A percentile compares a stretch with the other conserved stretches of the same genome.
phyloP scores from a whole-genome alignment of 331 rosid species.

The Malus hybrid region DNA sequence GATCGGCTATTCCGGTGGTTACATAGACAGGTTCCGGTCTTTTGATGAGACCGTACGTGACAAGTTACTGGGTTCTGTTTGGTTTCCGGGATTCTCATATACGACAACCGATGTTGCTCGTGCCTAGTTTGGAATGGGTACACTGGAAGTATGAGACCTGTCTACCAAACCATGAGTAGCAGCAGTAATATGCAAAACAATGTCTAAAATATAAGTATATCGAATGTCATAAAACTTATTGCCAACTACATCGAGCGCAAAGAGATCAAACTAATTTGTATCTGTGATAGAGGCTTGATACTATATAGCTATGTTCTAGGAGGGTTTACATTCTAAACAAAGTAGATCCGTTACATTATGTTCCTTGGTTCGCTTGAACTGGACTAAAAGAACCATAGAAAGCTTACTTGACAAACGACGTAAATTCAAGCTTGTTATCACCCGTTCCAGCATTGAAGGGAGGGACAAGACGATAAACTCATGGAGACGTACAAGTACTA shows the following conservation, averaged over 20 bases:
- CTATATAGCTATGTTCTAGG: background rate
- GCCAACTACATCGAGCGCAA: too few relatives aligned
- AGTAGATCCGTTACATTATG: background rate
- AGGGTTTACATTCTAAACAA: background rate
- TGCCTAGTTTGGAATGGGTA: too few relatives aligned
- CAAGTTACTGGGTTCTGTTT: too few relatives aligned
- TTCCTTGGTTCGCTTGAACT: background rate
- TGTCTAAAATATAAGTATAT: too few relatives aligned
- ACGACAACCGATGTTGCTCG: too few relatives aligned
- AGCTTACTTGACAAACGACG: background rate
- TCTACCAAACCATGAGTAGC: too few relatives aligned
- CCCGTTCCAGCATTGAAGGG: background rate
- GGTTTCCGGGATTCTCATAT: too few relatives aligned
- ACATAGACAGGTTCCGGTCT: too few relatives aligned
- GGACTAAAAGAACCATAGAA: background rate
- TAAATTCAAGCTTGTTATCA: background rate
- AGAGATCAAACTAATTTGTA: background rate
- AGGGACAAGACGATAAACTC: background rate
- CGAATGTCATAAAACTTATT: too few relatives aligned
- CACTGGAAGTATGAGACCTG: too few relatives aligned
- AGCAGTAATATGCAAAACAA: too few relatives aligned
- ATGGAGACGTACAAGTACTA: background rate
- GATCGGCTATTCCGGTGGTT: background rate
- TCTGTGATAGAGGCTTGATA: background rate
- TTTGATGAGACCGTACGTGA: too few relatives aligned